Evolutionary conservation across 371 early-diverging fungal species (phyloP).

Genomic region (Rhizopus microsporus): DNA sequence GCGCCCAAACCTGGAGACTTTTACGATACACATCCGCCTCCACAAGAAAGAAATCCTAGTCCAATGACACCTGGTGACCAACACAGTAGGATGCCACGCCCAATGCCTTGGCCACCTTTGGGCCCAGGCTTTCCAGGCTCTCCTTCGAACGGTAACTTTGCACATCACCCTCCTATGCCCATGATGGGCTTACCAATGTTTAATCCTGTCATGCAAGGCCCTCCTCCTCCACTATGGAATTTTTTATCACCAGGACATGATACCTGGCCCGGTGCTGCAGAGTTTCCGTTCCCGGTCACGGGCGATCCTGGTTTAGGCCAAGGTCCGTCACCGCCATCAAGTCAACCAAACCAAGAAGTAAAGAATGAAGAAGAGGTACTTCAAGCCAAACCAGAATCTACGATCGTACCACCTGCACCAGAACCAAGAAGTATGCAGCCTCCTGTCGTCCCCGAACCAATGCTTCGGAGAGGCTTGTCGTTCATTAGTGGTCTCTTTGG

Average conservation of each 20-base stretch:
- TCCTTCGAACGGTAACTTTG: not conserved
- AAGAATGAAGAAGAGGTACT: not conserved
- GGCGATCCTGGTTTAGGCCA: slow-evolving; percentile 4
- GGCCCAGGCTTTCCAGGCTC: not conserved
- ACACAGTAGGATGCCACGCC: not conserved
- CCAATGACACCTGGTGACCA: not conserved
- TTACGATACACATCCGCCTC: slow-evolving; percentile 1
- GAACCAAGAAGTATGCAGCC: not conserved
- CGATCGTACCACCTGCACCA: not conserved
- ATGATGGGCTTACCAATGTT: slow-evolving; percentile 4
- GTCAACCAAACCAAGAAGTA: not conserved
- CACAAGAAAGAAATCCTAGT: slow-evolving; percentile 1
- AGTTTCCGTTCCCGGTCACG: slow-evolving; percentile 4
- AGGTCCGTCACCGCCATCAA: slow-evolving; percentile 3
- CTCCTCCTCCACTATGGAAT: slow-evolving; percentile 13
- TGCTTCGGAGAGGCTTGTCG: slow-evolving; percentile 13
- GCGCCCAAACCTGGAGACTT: slow-evolving; percentile 1
- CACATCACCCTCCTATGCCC: slow-evolving; percentile 3
- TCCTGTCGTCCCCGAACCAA: slow-evolving; percentile 1
- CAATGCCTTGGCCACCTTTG: not conserved
- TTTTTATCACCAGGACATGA: slow-evolving; percentile 11
- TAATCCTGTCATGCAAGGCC: slow-evolving; percentile 5
- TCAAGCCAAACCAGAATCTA: not conserved
- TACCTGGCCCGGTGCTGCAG: slow-evolving; percentile 1
- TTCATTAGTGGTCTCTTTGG: slow-evolving; percentile 19